phyloP scores from a whole-genome alignment of 768 basidiomycete species.

The Calocybe gangraenosa region DNA sequence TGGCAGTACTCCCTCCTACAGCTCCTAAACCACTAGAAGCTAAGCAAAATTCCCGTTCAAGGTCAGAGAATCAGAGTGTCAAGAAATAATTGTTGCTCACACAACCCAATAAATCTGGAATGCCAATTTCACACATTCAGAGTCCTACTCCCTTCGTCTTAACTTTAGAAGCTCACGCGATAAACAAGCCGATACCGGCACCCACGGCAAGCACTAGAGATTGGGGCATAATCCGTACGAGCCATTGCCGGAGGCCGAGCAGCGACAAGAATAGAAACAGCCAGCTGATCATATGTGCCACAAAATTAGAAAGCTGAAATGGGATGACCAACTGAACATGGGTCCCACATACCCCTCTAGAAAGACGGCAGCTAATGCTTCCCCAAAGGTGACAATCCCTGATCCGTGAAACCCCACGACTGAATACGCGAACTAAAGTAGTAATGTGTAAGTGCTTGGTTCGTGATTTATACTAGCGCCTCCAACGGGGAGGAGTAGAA shows the following conservation, averaged over 20 bases:
- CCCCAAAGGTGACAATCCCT: constrained; percentile 66
- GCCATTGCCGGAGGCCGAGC: constrained; percentile 85
- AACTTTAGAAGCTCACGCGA: constrained; percentile 61
- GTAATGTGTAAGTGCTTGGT: not conserved
- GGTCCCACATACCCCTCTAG: constrained; percentile 80
- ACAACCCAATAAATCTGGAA: constrained; percentile 68
- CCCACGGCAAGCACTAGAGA: constrained; percentile 83
- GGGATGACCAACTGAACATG: too few relatives aligned
- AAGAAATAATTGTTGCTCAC: constrained; percentile 34
- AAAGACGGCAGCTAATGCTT: constrained; percentile 84
- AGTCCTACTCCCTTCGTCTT: not conserved
- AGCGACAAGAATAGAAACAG: constrained; percentile 77
- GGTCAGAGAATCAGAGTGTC: not conserved
- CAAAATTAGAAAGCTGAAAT: not conserved
- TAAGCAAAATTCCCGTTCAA: constrained; percentile 17
- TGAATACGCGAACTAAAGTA: constrained; percentile 75
- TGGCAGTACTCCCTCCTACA: constrained; percentile 67
- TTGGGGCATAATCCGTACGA: constrained; percentile 84
- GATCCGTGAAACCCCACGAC: constrained; percentile 83
- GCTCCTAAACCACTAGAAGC: constrained; percentile 68
- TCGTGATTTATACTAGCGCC: too few relatives aligned
- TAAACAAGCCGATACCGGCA: constrained; percentile 84
- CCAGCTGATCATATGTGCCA: constrained; percentile 46
- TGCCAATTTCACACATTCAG: constrained; percentile 2
- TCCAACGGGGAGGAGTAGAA: too few relatives aligned